These are phyloP conservation scores for Penicillium sumatraense DNA, from an alignment of 2,329 filamentous ascomycete species.

Conservation along the genomic window DNA sequence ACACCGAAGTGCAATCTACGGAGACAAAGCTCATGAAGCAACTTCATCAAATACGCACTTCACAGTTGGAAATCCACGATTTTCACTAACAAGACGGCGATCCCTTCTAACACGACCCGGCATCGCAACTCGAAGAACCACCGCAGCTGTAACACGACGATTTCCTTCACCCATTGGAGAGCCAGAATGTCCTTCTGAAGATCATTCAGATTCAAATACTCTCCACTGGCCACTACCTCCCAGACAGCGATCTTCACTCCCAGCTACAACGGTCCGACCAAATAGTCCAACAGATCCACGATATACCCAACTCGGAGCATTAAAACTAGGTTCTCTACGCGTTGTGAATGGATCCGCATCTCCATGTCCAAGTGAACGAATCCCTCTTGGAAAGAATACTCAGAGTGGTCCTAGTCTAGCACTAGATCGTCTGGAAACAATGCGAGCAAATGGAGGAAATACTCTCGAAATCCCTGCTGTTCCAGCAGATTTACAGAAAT, in stretches of 20 bases:
- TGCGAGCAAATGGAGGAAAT: constrained; percentile 9
- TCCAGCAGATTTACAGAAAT: constrained; percentile 15
- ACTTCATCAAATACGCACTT: constrained; percentile 40
- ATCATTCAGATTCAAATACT: constrained; percentile 11
- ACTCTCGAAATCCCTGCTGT: constrained; percentile 25
- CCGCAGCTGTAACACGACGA: constrained; percentile 27
- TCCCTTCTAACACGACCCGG: constrained; percentile 42
- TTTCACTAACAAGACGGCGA: constrained; percentile 42
- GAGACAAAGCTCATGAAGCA: constrained; percentile 31
- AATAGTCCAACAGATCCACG: constrained; percentile 34
- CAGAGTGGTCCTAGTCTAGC: constrained; percentile 18
- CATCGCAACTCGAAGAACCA: constrained; percentile 38
- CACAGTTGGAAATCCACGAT: constrained; percentile 37
- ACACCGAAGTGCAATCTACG: constrained; percentile 29
- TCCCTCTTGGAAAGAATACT: constrained; percentile 23
- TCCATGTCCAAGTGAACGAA: constrained; percentile 42
- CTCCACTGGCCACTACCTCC: constrained; percentile 28
- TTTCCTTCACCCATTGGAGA: constrained; percentile 31
- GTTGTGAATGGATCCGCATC: constrained; percentile 46
- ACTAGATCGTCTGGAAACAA: constrained; percentile 15
- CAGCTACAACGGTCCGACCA: constrained; percentile 21
- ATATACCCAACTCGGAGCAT: constrained; percentile 46
- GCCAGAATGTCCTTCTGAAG: constrained; percentile 14
- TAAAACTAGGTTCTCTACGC: constrained; percentile 46
- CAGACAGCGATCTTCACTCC: constrained; percentile 15